Percentiles rank a stretch among this genome's conserved stretches.
phyloP scores from a whole-genome alignment of 176 grass and related monocot species.

The Lolium multiflorum region DNA sequence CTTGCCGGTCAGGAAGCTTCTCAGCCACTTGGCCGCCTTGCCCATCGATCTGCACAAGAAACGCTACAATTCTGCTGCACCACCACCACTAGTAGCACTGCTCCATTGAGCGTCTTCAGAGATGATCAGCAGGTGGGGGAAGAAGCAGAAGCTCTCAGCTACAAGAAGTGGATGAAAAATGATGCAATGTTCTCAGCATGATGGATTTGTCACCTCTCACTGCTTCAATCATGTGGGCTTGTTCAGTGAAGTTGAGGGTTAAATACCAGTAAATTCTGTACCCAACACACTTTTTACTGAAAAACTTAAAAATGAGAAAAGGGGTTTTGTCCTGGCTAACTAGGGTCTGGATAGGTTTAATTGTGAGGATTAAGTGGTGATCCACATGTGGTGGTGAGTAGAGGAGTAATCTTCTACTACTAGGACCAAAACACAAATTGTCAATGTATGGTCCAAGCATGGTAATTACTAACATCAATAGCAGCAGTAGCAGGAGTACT shows the following conservation, averaged over 20 bases:
- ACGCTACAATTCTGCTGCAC: neutral
- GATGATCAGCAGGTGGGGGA: neutral
- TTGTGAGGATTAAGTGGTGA: slow-evolving; percentile 14
- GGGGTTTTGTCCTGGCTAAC: neutral
- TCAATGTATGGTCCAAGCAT: slow-evolving; percentile 34
- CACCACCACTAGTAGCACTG: neutral
- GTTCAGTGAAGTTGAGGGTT: neutral
- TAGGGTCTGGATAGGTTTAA: neutral
- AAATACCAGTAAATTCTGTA: slow-evolving; percentile 39
- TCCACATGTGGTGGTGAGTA: slow-evolving; percentile 49
- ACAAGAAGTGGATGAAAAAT: neutral
- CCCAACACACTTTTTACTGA: neutral
- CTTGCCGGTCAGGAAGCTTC: slow-evolving; percentile 52
- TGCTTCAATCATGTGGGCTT: slow-evolving; percentile 20
- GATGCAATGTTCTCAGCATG: neutral
- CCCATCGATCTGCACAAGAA: slow-evolving; percentile 50
- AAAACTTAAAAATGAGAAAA: neutral
- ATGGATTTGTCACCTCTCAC: neutral
- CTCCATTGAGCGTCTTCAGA: slow-evolving; percentile 12
- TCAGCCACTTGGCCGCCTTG: slow-evolving; percentile 72
- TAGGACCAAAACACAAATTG: neutral
- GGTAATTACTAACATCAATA: neutral
- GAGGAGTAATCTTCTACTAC: neutral
- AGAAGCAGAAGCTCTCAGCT: neutral
- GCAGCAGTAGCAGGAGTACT: neutral